Evolutionary conservation across 345 rosid species (phyloP).

Genomic region (Pseudoturritis turrita): DNA sequence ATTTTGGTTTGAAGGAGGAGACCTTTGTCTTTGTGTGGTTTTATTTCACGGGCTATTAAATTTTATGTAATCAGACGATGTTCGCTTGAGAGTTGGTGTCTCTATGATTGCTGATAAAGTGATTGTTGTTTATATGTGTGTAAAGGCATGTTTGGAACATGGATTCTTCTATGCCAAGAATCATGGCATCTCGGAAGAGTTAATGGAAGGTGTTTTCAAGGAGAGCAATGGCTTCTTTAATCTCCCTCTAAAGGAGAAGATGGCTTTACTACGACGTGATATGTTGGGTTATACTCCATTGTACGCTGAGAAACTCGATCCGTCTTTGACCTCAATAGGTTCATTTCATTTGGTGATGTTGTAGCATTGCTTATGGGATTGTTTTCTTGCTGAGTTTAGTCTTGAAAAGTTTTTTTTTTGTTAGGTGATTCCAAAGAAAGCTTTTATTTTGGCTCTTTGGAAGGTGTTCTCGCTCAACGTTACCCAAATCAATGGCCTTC

Average conservation of each 20-base stretch:
- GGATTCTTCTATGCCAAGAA: slow-evolving; percentile 92
- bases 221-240: slow-evolving; percentile 62
- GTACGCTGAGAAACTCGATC: slow-evolving; percentile 58
- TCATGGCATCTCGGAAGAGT: slow-evolving; percentile 65
- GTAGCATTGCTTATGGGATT: not conserved
- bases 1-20: not conserved
- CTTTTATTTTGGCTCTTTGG: slow-evolving; percentile 63
- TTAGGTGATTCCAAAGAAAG: slow-evolving; percentile 82
- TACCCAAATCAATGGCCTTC: slow-evolving; percentile 75
- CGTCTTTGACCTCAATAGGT: slow-evolving; percentile 21
- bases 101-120: not conserved
- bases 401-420: not conserved
- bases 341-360: not conserved
- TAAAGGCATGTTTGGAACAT: slow-evolving; percentile 76
- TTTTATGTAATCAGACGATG: not conserved
- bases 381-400: not conserved
- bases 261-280: slow-evolving; percentile 45
- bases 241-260: slow-evolving; percentile 52
- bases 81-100: not conserved
- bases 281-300: slow-evolving; percentile 64
- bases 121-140: slow-evolving; percentile 3
- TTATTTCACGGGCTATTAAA: not conserved
- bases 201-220: slow-evolving; percentile 35
- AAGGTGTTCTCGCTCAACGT: slow-evolving; percentile 30
- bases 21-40: not conserved